Conservation (phyloP, 176 grass and related monocot species). For the sorghum (Sorghum bicolor) region DNA sequence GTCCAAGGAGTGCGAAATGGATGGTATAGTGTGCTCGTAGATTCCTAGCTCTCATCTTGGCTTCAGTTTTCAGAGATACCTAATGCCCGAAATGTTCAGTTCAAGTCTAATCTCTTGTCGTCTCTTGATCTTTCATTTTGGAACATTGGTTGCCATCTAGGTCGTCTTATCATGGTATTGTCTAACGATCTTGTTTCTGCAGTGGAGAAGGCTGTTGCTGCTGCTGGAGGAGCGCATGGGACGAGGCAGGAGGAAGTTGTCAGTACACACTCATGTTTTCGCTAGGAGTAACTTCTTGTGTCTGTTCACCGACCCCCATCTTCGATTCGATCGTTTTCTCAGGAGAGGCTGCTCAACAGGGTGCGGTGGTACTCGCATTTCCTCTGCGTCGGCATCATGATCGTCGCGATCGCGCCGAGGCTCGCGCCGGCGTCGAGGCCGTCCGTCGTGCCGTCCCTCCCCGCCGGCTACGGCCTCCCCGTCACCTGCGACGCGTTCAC, state of each 20-base stretch:
- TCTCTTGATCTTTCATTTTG: too few species aligned
- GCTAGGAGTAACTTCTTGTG: neutral
- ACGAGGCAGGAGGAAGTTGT: neutral
- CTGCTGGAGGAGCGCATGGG: neutral
- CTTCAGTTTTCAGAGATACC: too few species aligned
- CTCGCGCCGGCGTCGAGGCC: too few species aligned
- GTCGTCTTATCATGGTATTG: neutral
- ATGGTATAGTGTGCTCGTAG: neutral
- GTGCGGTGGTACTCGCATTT: neutral
- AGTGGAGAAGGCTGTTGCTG: neutral
- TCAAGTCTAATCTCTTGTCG: too few species aligned
- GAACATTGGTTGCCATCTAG: neutral
- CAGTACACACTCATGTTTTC: neutral
- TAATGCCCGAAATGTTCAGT: too few species aligned
- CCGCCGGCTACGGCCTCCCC: neutral
- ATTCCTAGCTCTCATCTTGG: neutral
- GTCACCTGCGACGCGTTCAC: neutral
- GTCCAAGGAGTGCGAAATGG: neutral
- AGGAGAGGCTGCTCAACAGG: neutral
- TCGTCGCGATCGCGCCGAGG: neutral
- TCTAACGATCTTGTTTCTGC: neutral
- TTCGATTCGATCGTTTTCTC: neutral
- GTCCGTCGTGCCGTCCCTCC: too few species aligned
- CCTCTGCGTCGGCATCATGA: neutral
- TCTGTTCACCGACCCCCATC: neutral